phyloP scores from a whole-genome alignment of 495 filamentous ascomycete species.

The Neohortaea acidophila region DNA sequence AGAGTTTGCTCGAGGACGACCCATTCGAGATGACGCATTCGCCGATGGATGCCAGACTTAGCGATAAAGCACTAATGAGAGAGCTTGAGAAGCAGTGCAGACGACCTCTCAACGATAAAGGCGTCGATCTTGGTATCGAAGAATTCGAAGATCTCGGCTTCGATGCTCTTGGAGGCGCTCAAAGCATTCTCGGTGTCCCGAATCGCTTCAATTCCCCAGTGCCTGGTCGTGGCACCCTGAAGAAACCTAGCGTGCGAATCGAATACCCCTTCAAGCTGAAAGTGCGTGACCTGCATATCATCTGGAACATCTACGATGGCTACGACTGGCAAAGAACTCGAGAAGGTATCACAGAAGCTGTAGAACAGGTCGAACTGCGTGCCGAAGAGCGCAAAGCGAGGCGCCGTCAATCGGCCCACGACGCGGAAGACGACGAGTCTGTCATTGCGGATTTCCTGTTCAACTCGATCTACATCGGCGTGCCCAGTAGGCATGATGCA shows the following conservation, averaged over 20 bases:
- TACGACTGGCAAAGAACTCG: slow-evolving; percentile 89
- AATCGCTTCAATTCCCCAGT: slow-evolving; percentile 43
- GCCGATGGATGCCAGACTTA: slow-evolving; percentile 1
- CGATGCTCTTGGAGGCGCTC: slow-evolving; percentile 31
- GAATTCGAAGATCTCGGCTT: slow-evolving; percentile 16
- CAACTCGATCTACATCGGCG: slow-evolving; percentile 96
- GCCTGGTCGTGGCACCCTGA: not conserved
- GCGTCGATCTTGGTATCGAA: slow-evolving; percentile 9
- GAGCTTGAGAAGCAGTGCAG: slow-evolving; percentile 13
- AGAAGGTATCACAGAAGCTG: slow-evolving; percentile 53
- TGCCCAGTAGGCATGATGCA: slow-evolving; percentile 73
- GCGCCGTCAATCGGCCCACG: slow-evolving; percentile 34
- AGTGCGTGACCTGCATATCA: slow-evolving; percentile 74
- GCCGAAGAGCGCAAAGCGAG: slow-evolving; percentile 54
- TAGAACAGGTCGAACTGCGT: slow-evolving; percentile 68
- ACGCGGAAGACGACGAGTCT: slow-evolving; percentile 57
- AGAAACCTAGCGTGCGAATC: not conserved
- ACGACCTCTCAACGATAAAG: not conserved
- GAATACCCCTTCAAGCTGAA: slow-evolving; percentile 51
- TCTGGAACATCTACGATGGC: slow-evolving; percentile 97
- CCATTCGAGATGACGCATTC: slow-evolving; percentile 46
- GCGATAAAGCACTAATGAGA: slow-evolving; percentile 7
- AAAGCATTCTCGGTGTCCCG: slow-evolving; percentile 52
- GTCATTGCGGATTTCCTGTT: slow-evolving; percentile 92
- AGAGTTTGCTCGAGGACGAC: slow-evolving; percentile 57